Evolutionary conservation across 768 basidiomycete genomes (phyloP), one percentile per base, ranked within the genome.

Genomic region (Gyrodon lividus): DNA sequence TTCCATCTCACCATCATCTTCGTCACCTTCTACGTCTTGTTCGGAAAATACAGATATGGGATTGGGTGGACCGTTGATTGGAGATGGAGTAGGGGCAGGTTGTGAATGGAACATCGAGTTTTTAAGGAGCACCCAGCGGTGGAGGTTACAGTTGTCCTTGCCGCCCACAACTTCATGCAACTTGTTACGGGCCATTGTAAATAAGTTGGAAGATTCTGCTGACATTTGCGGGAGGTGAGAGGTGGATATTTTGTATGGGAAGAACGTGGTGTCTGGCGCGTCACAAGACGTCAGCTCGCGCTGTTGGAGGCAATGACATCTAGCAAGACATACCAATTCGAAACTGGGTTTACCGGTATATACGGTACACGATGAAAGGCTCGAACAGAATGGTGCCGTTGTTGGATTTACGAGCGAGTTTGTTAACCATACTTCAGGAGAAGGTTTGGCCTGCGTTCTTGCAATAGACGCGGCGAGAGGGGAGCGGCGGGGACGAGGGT

Each of bases 321-420:
- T n/a, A 10, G n/a, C 13, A 1, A 23, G 34, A 69, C 69, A 13
- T 30, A 68, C 65, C 59, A 56, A 33, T 14, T 22, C 28, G 26
- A 17, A 54, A 38, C 44, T 42, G 47, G 40, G 43, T 65, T 80
- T 66, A 79, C 67, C 72, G 73, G 75, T 84, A 82, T 91, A 91
- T 91, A 71, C 89, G 89, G 72, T 89, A 82, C 71, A 89, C 88
- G 72, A 89, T 85, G 76, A 87, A 83, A 55, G 89, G 89, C 76
- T 89, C 88, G 71, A 91, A 91, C 66, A 89, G 81, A 54, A 89
- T 80, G 72, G 87, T 85, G 77, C 89, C 87, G 86, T 89, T 85
- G 78, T 84, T 87, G 67, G 86, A 84, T 72, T 77, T 84, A 61
- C 85, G 87, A 67, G 83, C 76, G 69, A 84, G 83, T 83, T 83